These are phyloP conservation scores for Candolleomyces efflorescens DNA, from an alignment of 768 basidiomycete species.

Conservation along the genomic window DNA sequence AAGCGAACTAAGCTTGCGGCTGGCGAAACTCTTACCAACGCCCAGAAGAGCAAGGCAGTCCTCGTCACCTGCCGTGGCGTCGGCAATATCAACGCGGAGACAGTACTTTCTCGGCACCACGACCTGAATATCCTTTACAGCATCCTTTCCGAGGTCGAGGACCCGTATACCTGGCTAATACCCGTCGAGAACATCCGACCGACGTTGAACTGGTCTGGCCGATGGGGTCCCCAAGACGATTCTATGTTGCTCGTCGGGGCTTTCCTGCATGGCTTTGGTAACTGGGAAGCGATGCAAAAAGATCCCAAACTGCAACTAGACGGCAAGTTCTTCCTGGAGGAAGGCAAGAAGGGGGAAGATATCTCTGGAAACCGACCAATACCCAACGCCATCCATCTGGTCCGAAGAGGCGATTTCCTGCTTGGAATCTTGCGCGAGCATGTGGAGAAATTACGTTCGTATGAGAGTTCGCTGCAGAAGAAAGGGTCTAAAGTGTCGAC, in stretches of 20 bases:
- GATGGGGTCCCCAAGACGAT: conserved; percentile 91
- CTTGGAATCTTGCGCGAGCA: conserved; percentile 79
- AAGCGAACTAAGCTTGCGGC: conserved; percentile 71
- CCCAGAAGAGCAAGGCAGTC: conserved; percentile 96
- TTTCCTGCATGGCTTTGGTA: conserved; percentile 90
- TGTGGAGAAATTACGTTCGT: conserved; percentile 87
- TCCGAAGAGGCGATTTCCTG: conserved; percentile 94
- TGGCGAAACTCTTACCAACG: conserved; percentile 87
- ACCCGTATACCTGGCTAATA: conserved; percentile 79
- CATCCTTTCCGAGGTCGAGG: conserved; percentile 67
- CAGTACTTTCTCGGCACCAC: conserved; percentile 83
- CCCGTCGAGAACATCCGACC: conserved; percentile 93
- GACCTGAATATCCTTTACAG: conserved; percentile 87
- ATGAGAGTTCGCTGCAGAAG: conserved; percentile 73
- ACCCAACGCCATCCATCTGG: conserved; percentile 97
- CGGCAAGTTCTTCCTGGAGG: conserved; percentile 97
- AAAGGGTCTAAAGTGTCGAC: conserved; percentile 67
- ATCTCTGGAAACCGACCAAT: conserved; percentile 72
- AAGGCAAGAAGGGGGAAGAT: conserved; percentile 93
- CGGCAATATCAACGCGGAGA: conserved; percentile 95
- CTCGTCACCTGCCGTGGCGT: conserved; percentile 88
- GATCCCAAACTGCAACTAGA: conserved; percentile 78
- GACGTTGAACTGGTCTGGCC: conserved; percentile 94
- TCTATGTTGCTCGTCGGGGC: conserved; percentile 94
- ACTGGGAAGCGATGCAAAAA: conserved; percentile 94